phyloP scores from a whole-genome alignment of 768 basidiomycete species.

The Boletales sp. region DNA sequence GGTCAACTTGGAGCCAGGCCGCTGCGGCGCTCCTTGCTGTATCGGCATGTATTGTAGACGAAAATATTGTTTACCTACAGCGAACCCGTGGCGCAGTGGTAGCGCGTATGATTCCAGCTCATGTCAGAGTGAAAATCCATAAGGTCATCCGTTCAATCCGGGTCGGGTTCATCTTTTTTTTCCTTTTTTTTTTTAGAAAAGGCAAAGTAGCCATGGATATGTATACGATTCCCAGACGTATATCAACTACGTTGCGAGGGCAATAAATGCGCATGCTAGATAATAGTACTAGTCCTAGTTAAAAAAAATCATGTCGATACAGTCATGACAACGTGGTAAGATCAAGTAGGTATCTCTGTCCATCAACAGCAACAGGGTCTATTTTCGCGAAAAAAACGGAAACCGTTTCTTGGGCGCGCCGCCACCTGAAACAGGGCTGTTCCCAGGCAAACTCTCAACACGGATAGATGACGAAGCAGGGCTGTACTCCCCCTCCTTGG shows the following conservation, averaged over 20 bases:
- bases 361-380: slow-evolving; percentile 7
- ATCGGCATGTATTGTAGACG: no score
- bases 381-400: slow-evolving; percentile 30
- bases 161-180: slow-evolving; percentile 37
- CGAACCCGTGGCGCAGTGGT: slow-evolving; percentile 38
- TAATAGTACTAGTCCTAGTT: slow-evolving; percentile 1
- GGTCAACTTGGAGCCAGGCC: no score
- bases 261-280: slow-evolving; percentile 18
- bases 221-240: slow-evolving; percentile 5
- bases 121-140: slow-evolving; percentile 23
- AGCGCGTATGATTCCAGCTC: slow-evolving; percentile 39
- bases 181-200: neutral
- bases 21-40: no score
- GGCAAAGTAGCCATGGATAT: slow-evolving; percentile 1
- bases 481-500: slow-evolving; percentile 17
- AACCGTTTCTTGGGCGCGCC: slow-evolving; percentile 24
- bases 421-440: slow-evolving; percentile 3
- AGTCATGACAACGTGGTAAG: slow-evolving; percentile 17
- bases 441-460: slow-evolving; percentile 14
- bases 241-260: slow-evolving; percentile 9
- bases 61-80: neutral
- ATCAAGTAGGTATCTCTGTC: neutral
- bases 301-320: slow-evolving; percentile 6
- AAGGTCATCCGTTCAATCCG: slow-evolving; percentile 48
- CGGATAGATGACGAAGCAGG: slow-evolving; percentile 23